Evolutionary conservation across 805 yeast genomes (phyloP).

Genomic region (Metschnikowia similis): DNA sequence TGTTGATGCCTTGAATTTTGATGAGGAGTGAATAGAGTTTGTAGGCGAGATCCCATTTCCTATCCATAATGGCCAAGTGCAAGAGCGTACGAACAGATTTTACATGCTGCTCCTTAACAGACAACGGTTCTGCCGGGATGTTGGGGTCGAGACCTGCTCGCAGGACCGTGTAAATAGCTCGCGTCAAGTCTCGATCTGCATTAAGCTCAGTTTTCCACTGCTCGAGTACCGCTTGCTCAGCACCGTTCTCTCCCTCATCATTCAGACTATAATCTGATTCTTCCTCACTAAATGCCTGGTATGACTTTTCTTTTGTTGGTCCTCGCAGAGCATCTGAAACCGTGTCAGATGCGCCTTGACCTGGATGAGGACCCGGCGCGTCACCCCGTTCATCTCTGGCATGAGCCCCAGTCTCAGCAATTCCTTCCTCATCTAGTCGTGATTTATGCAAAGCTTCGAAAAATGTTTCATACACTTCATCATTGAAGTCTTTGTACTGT

Average conservation of each 20-base stretch:
- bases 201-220: constrained; percentile 7
- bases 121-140: background rate
- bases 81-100: constrained; percentile 39
- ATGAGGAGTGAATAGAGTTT: constrained; percentile 47
- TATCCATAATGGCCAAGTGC: constrained; percentile 43
- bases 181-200: constrained; percentile 4
- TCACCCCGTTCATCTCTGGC: background rate
- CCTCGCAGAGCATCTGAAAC: background rate
- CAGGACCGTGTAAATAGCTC: constrained; percentile 5
- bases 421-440: background rate
- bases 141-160: constrained; percentile 11
- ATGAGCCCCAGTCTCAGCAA: background rate
- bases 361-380: background rate
- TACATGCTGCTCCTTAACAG: background rate
- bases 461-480: background rate
- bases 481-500: background rate
- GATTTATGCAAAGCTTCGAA: background rate
- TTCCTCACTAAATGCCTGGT: background rate
- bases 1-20: constrained; percentile 46
- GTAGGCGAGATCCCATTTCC: constrained; percentile 56
- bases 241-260: background rate
- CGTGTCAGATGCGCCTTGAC: background rate
- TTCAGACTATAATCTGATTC: background rate
- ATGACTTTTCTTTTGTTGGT: background rate
- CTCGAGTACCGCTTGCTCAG: constrained; percentile 6